Base-by-base conservation (phyloP, 768 basidiomycete genomes). In the Hygrocybe punicea region DNA sequence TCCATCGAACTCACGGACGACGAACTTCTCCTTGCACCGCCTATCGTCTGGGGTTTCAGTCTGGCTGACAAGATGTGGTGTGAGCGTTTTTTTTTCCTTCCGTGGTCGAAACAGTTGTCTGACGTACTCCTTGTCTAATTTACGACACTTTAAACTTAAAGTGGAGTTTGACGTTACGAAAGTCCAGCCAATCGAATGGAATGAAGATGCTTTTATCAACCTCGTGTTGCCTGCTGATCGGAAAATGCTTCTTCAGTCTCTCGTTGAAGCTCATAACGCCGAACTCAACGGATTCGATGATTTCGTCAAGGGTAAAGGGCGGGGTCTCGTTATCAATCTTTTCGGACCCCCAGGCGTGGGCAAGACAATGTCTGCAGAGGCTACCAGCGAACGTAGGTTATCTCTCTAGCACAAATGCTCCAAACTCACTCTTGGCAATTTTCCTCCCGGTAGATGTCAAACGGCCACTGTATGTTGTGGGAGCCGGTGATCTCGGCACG, bases 271-370 rank as follows among this genome's bases (percentile, higher is more conserved):
- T 1, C 83, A 85, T 60, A 79, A 80, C 61, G 70, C 70, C 14
- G 77, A 78, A 55, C 64, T 78, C 16, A 29, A 17, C 6, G 79
- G 77, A 17, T 79, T 83, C 60, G 81, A 83, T 53, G 84, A 85
- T 56, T 82, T 85, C 57, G 80, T 85, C 66, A 80, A 78, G 62
- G 84, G 83, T 34, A 85, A 86, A 63, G 84, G 84, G 0, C 80
- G 81, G n/a, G 81, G 81, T 52, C 51, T 29, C 8, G 29, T 29
- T 8, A 29, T 29, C 8, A 29, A 29, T 29, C 29, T 52, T 34
- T n/a, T 71, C 83, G 44, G 81, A 81, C 55, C 29, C 4, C 29
- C 29, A 29, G 29, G 29, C 8, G 29, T 29, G 29, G 29, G 29
- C 29, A 29, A 29, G 29, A 29, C 29, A 4, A 29, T 29, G 29